Percentiles rank a stretch among this genome's conserved stretches.
Conservation (phyloP, 768 basidiomycete species). For the Hygrophorus pudorinus region DNA sequence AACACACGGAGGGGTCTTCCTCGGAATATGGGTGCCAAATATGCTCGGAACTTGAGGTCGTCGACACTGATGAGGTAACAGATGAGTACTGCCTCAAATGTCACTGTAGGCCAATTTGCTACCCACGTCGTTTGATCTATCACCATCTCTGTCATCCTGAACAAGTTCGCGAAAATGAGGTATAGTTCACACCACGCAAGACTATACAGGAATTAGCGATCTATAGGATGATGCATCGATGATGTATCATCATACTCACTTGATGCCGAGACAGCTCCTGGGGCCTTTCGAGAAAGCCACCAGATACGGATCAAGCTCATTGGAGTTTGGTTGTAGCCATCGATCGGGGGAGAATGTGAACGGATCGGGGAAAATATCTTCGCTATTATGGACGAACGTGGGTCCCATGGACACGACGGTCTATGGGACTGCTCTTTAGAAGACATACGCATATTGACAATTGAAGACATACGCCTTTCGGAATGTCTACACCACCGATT, state of each 20-base stretch:
- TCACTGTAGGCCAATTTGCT: neutral
- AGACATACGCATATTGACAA: neutral
- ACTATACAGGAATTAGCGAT: constrained; percentile 13
- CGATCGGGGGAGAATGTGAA: constrained; percentile 30
- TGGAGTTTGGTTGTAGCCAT: constrained; percentile 26
- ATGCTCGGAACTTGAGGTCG: constrained; percentile 25
- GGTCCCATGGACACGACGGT: constrained; percentile 31
- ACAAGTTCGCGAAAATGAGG: constrained; percentile 29
- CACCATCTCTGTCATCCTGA: constrained; percentile 26
- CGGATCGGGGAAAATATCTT: constrained; percentile 28
- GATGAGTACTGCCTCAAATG: neutral
- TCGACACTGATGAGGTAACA: constrained; percentile 12
- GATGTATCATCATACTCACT: constrained; percentile 17
- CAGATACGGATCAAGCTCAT: constrained; percentile 25
- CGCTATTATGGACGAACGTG: constrained; percentile 28
- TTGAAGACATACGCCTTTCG: constrained; percentile 25
- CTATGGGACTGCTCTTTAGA: constrained; percentile 14
- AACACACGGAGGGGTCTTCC: constrained; percentile 18
- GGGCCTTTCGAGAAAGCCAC: constrained; percentile 36
- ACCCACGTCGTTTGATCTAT: constrained; percentile 24
- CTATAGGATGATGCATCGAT: neutral
- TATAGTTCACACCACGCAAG: constrained; percentile 36
- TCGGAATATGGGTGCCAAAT: constrained; percentile 25
- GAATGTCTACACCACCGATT: constrained; percentile 26
- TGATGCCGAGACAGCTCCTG: constrained; percentile 34